A percentile compares a stretch with the other conserved stretches of the same genome.
These are phyloP conservation scores for Helicocarpus griseus DNA, from an alignment of 2,329 filamentous ascomycete genomes.

Conservation along the genomic window DNA sequence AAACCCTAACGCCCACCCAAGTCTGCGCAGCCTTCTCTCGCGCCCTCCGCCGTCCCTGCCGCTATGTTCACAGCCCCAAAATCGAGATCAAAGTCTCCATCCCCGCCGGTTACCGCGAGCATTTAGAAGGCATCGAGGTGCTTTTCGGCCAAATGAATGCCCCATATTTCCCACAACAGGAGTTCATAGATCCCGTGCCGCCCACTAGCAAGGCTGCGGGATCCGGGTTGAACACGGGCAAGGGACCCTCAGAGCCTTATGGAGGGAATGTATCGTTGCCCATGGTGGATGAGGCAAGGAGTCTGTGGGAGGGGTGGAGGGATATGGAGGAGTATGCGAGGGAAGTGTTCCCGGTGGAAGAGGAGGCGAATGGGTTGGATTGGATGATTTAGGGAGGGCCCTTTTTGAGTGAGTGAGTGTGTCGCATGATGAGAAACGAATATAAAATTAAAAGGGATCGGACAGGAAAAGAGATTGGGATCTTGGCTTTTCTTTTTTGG, in stretches of 20 bases:
- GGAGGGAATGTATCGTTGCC: conserved; percentile 51
- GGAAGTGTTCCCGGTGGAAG: conserved; percentile 89
- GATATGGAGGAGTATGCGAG: conserved; percentile 89
- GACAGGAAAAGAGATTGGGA: too few relatives aligned
- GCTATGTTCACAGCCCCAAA: conserved; percentile 60
- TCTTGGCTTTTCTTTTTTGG: too few relatives aligned
- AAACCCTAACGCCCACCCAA: conserved; percentile 73
- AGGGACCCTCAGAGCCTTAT: conserved; percentile 39
- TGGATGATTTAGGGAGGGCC: conserved; percentile 60
- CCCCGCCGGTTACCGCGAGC: conserved; percentile 77
- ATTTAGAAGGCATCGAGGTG: conserved; percentile 59
- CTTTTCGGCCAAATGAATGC: conserved; percentile 51
- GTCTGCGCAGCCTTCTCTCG: conserved; percentile 71
- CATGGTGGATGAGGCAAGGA: conserved; percentile 65
- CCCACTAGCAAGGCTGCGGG: conserved; percentile 28
- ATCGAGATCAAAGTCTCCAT: conserved; percentile 81
- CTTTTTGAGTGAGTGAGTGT: background rate
- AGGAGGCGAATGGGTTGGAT: conserved; percentile 82
- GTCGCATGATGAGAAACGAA: too few relatives aligned
- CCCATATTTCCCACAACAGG: conserved; percentile 55
- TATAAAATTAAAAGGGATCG: too few relatives aligned
- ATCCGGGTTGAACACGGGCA: conserved; percentile 25
- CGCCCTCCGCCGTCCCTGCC: conserved; percentile 67
- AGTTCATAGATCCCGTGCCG: conserved; percentile 36
- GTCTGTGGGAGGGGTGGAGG: conserved; percentile 84